Evolutionary conservation across 768 basidiomycete species (phyloP), one percentile per base, ranked within the genome.

Genomic region (Rhodotorula toruloides): DNA sequence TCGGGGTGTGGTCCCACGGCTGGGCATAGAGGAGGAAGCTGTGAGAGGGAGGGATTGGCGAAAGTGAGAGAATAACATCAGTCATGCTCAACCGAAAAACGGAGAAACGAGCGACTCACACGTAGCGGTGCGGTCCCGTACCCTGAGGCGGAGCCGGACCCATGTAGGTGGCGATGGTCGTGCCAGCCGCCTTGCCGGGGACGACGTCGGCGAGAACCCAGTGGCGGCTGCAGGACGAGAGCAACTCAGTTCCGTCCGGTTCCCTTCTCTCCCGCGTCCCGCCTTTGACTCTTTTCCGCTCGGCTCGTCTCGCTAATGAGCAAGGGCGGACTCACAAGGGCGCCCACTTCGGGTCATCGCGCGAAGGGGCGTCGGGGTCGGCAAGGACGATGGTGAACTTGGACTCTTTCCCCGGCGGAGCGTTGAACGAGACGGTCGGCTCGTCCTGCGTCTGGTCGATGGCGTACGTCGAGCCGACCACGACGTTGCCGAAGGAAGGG

Each of bases 101-200:
- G n/a, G 37, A 25, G 25, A 54, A 37, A 54, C 36, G 53, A 54
- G 53, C 36, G 40, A 54, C n/a, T n/a, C n/a, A n/a, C 7, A 54
- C 60, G 52, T 61, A 61, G 50, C 60, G 50, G 52, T 61, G 60
- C 12, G 42, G 60, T 34, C 60, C 60, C 4, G 60, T 37, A 19
- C 37, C 37, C 39, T 43, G 31, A 0, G 59, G 59, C 22, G 59
- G 50, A 0, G 50, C 50, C 4, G 59, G 50, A 19, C 48, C 52
- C 40, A 55, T 42, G 54, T 55, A 55, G 10, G 39, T 9, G 17
- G 31, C 39, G 27, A 55, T 1, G 2, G 31, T 44, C 40, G 42
- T 40, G 21, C 54, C 54, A 2, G 40, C 27, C 9, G 27, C 29
- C 54, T 55, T 17, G 29, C 40, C 40, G 19, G 54, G 54, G 21